These are phyloP conservation scores for Wolfiporia cocos DNA, from an alignment of 1,284 basidiomycete genomes.

Conservation along the genomic window DNA sequence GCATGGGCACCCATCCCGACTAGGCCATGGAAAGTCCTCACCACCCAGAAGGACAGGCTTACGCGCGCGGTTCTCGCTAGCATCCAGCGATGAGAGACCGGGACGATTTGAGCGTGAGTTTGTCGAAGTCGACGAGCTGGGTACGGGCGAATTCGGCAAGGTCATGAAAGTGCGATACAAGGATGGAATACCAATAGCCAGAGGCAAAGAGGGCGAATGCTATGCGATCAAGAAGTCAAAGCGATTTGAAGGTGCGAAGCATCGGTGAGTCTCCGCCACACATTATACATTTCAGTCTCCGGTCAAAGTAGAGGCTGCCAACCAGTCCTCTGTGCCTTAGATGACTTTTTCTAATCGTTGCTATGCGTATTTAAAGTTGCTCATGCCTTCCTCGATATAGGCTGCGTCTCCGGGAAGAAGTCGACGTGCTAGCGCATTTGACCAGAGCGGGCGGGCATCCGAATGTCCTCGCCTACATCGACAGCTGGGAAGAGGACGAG, in stretches of 20 bases:
- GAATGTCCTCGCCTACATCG: slow-evolving; percentile 87
- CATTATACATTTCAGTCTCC: background rate
- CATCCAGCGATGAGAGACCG: slow-evolving; percentile 35
- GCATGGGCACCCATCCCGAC: slow-evolving; percentile 19
- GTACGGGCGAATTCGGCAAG: slow-evolving; percentile 92
- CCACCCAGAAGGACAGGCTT: slow-evolving; percentile 6
- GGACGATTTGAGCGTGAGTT: slow-evolving; percentile 78
- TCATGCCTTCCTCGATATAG: slow-evolving; percentile 32
- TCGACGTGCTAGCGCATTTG: slow-evolving; percentile 86
- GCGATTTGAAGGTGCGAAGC: slow-evolving; percentile 86
- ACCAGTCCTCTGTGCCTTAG: too few relatives aligned
- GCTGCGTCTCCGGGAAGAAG: slow-evolving; percentile 89
- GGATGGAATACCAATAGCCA: slow-evolving; percentile 26
- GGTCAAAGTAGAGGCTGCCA: too few relatives aligned
- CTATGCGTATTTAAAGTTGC: background rate
- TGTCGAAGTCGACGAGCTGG: slow-evolving; percentile 76
- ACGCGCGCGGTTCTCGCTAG: slow-evolving; percentile 17
- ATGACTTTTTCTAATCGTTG: background rate
- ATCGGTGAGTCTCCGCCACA: slow-evolving; percentile 57
- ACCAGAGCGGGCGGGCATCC: slow-evolving; percentile 40
- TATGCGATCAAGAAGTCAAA: slow-evolving; percentile 96
- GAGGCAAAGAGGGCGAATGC: slow-evolving; percentile 36
- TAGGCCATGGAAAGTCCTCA: slow-evolving; percentile 11
- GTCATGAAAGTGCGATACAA: slow-evolving; percentile 87
- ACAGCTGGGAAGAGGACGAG: slow-evolving; percentile 96